These are phyloP conservation scores for Tetradesmus lagerheimii DNA, from an alignment of 139 green algal genomes.

Conservation along the genomic window DNA sequence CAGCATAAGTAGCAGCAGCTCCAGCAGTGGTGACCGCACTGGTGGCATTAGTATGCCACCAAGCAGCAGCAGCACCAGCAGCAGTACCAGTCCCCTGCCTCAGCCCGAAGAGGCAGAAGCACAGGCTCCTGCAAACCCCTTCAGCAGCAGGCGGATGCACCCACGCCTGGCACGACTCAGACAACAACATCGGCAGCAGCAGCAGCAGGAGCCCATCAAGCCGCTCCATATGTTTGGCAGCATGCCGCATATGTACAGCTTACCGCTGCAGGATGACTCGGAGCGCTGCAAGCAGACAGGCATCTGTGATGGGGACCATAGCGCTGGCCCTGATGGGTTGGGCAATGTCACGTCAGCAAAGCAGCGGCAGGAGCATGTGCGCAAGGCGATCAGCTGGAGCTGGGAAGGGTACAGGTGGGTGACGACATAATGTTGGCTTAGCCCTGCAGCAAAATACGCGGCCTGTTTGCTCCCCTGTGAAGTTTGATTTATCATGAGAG, in stretches of 20 bases:
- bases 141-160: not conserved
- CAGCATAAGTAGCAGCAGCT: not conserved
- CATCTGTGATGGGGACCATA: constrained; percentile 77
- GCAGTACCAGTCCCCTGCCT: not conserved
- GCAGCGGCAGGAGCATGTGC: constrained; percentile 58
- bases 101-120: not conserved
- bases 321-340: constrained; percentile 53
- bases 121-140: not conserved
- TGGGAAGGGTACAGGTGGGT: constrained; percentile 78
- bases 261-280: constrained; percentile 58
- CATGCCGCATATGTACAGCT: constrained; percentile 48
- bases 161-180: not conserved
- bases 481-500: too few species aligned
- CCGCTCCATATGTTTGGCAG: constrained; percentile 30
- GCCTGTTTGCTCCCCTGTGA: too few species aligned
- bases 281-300: constrained; percentile 61
- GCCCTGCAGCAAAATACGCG: too few species aligned
- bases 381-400: constrained; percentile 65
- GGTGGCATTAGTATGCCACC: not conserved
- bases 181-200: not conserved
- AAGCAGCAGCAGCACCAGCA: not conserved
- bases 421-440: too few species aligned
- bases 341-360: constrained; percentile 61
- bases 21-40: not conserved
- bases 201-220: not conserved